These are phyloP conservation scores for Nemania abortiva DNA, from an alignment of 2,329 filamentous ascomycete genomes.

Conservation along the genomic window DNA sequence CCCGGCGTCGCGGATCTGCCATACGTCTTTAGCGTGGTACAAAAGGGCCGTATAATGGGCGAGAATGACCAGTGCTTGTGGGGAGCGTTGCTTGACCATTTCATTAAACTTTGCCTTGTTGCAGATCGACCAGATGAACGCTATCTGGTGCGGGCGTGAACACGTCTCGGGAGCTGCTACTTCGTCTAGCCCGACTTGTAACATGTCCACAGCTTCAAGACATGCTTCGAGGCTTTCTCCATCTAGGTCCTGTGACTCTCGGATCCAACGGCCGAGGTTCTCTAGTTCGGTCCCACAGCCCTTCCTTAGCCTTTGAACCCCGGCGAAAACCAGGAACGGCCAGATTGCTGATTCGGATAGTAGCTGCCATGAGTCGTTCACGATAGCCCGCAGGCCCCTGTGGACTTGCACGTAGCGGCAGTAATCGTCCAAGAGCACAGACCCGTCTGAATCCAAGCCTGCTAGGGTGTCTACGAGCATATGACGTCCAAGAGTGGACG, in stretches of 20 bases:
- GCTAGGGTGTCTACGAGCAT: constrained; percentile 52
- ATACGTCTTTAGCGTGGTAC: constrained; percentile 45
- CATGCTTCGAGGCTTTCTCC: constrained; percentile 46
- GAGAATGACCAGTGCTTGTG: constrained; percentile 47
- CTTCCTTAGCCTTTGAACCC: constrained; percentile 32
- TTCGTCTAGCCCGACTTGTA: constrained; percentile 47
- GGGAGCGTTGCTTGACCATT: constrained; percentile 41
- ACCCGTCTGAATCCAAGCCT: constrained; percentile 41
- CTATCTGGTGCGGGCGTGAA: constrained; percentile 42
- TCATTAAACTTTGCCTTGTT: constrained; percentile 44
- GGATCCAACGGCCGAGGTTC: constrained; percentile 42
- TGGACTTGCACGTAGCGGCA: constrained; percentile 48
- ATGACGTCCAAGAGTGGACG: constrained; percentile 52
- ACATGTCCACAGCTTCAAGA: constrained; percentile 43
- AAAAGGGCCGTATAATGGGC: constrained; percentile 49
- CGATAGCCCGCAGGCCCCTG: constrained; percentile 43
- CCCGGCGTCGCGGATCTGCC: constrained; percentile 46
- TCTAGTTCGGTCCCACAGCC: constrained; percentile 46
- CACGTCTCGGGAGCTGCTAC: constrained; percentile 22
- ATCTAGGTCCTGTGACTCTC: constrained; percentile 34
- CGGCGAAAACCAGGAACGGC: constrained; percentile 43
- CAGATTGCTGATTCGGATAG: constrained; percentile 47
- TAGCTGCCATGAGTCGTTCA: constrained; percentile 46
- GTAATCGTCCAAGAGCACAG: constrained; percentile 49
- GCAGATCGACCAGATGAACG: constrained; percentile 48